Conservation (phyloP, 2,329 filamentous ascomycete species). For the Trichoderma atroviride region DNA sequence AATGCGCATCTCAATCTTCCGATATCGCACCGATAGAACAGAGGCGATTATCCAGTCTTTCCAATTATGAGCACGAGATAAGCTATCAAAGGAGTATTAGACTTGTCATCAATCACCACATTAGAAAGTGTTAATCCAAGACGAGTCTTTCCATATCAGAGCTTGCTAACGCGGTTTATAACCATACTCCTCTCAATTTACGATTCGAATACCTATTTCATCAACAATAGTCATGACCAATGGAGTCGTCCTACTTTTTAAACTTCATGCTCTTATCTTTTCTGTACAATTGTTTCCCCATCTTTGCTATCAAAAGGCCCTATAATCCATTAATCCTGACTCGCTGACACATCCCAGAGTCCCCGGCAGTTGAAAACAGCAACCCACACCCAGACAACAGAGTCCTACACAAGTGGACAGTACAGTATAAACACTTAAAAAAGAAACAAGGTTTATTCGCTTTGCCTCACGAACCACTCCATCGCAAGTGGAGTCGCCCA, state of each 20-base stretch:
- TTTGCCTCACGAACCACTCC: not conserved
- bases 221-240: not conserved
- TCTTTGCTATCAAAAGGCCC: not conserved
- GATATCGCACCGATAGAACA: not conserved
- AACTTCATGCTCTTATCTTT: not conserved
- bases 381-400: not conserved
- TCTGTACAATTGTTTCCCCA: not conserved
- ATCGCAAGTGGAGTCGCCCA: conserved; percentile 7
- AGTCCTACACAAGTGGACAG: too few relatives aligned
- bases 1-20: too few relatives aligned
- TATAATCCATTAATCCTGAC: not conserved
- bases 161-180: not conserved
- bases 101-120: too few relatives aligned
- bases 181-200: not conserved
- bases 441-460: not conserved
- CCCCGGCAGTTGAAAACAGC: not conserved
- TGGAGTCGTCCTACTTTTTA: not conserved
- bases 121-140: too few relatives aligned
- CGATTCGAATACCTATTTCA: not conserved
- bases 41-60: not conserved
- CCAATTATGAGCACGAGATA: not conserved
- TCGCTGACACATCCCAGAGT: not conserved
- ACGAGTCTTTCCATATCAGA: not conserved
- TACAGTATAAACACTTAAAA: not conserved
- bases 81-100: not conserved